These are phyloP conservation scores for Cutaneotrichosporon cutaneum DNA, from an alignment of 1,284 basidiomycete species.

Conservation along the genomic window DNA sequence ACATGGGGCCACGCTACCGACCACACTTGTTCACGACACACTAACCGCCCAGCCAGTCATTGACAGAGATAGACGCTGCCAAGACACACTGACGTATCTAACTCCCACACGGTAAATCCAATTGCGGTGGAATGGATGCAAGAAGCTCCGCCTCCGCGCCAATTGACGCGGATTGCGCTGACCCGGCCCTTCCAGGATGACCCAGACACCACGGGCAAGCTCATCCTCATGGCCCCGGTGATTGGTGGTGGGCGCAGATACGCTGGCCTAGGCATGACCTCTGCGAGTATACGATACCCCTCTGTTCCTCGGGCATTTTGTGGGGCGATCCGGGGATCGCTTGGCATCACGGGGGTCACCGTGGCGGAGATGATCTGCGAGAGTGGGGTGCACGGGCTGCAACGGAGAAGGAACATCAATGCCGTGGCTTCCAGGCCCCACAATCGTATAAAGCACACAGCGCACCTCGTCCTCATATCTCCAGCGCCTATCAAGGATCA, in stretches of 20 bases:
- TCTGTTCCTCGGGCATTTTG: neutral
- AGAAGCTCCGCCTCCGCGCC: too few relatives aligned
- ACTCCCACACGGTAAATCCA: too few relatives aligned
- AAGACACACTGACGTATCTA: too few relatives aligned
- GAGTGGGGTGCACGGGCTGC: neutral
- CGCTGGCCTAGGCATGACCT: neutral
- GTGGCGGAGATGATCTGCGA: neutral
- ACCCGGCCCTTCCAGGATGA: neutral
- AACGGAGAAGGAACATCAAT: neutral
- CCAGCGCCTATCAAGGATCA: neutral
- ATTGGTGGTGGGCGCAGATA: neutral
- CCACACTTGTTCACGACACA: too few relatives aligned
- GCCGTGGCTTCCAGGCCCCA: neutral
- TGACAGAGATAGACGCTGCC: too few relatives aligned
- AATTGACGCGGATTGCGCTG: too few relatives aligned
- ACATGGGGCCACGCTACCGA: too few relatives aligned
- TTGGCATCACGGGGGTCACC: neutral
- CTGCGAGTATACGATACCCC: too few relatives aligned
- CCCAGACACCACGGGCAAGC: neutral
- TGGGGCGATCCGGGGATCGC: neutral
- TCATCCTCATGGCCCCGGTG: neutral
- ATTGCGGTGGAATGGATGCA: too few relatives aligned
- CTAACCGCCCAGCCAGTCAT: too few relatives aligned
- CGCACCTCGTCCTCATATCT: neutral
- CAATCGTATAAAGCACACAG: neutral